Base-by-base conservation (phyloP, 495 filamentous ascomycete species). In the Penicillium fimorum region DNA sequence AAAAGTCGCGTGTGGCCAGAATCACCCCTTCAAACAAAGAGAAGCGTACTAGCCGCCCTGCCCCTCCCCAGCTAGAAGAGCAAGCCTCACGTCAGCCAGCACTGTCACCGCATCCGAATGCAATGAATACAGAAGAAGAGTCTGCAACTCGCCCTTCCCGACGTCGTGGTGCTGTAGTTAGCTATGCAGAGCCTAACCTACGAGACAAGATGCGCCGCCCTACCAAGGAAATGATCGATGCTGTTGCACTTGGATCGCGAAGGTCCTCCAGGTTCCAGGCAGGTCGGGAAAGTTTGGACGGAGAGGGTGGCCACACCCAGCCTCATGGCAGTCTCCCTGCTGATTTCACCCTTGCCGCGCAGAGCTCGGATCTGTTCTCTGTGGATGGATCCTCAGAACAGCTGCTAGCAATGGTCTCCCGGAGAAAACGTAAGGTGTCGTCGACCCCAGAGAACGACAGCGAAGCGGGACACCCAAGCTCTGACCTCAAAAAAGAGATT, bases 131-230 rank as follows among this genome's bases (percentile, higher is more conserved):
- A 2, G 52, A 54, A 40, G 59, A 43, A 38, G 44, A 61, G n/a
- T 42, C 59, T 35, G 76, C 75, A 49, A 76, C 74, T 33, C 79
- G 89, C 46, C 79, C 83, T 10, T 84, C 82, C 42, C 76, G 91
- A 25, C 83, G 90, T 57, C 80, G 84, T 12, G 75, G 85, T 48
- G 74, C 82, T 7, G 78, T 80, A 29, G 80, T 96, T 45, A 94
- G 88, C 73, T 96, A 96, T 67, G 88, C 90, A 22, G 88, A 93
- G 68, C 91, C 91, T 9, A 95, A 88, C 63, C 75, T 96, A 32
- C 80, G 88, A 49, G 87, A 85, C 62, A 96, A 96, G 74, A 95
- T 96, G 91, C 81, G 91, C 48, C 84, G 91, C 47, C 87, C 89
- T 20, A 87, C 86, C 15, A 89, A 87, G 57, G 81, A 87, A 50